These are phyloP conservation scores for Hypoxylon sp. DNA, from an alignment of 2,329 filamentous ascomycete genomes.

Conservation along the genomic window DNA sequence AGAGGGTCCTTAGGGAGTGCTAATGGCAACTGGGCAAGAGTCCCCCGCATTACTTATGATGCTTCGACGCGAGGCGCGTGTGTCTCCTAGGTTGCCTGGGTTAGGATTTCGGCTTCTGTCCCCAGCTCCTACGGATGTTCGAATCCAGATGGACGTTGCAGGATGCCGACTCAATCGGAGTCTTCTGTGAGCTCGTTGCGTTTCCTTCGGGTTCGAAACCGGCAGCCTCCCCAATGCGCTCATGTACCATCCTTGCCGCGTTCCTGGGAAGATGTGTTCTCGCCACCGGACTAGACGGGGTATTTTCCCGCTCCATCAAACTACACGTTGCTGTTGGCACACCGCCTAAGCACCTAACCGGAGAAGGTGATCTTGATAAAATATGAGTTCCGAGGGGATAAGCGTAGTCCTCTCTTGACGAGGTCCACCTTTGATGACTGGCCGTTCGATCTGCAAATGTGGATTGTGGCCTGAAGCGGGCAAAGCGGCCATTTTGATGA, in stretches of 20 bases:
- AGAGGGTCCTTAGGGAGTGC: constrained; percentile 38
- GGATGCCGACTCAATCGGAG: background rate
- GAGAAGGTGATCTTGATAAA: constrained; percentile 3
- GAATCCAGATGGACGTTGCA: background rate
- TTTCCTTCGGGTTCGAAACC: background rate
- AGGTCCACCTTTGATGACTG: constrained; percentile 34
- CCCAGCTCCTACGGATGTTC: constrained; percentile 4
- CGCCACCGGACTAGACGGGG: background rate
- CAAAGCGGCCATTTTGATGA: constrained; percentile 36
- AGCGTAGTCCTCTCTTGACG: constrained; percentile 32
- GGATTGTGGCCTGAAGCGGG: constrained; percentile 43
- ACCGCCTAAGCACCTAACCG: background rate
- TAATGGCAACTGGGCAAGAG: constrained; percentile 32
- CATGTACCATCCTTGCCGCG: background rate
- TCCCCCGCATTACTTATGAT: constrained; percentile 14
- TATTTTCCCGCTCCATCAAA: background rate
- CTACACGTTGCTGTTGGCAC: background rate
- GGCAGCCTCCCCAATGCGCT: background rate
- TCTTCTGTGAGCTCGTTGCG: background rate
- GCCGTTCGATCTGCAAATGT: constrained; percentile 1
- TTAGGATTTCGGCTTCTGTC: background rate
- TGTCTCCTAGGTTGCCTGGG: constrained; percentile 10
- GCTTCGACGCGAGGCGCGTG: background rate
- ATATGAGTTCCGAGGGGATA: constrained; percentile 1
- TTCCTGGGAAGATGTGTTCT: background rate